Base-by-base conservation (phyloP, 2,329 filamentous ascomycete species). In the Endoconidiophora laricicola region DNA sequence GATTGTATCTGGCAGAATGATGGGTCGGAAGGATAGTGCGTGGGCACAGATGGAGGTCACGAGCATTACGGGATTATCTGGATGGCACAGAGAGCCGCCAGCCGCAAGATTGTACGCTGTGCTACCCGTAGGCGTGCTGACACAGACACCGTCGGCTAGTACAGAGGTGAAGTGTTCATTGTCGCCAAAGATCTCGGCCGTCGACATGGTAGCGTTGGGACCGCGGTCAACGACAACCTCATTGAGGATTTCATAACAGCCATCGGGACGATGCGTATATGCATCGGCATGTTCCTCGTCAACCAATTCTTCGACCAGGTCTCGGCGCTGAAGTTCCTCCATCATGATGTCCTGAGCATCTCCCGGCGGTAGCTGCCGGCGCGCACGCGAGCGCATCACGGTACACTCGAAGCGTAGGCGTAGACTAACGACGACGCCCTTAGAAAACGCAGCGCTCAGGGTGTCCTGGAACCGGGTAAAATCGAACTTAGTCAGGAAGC, bases 401-500 rank as follows among this genome's bases (percentile, higher is more conserved):
- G 87, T 95, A 24, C 83, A 88, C 65, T 96, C 91, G 58, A 98
- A 95, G 38, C 91, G 77, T 54, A 96, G 66, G 41, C 91, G 75
- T 54, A 98, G 66, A 58, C 85, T 93, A 16, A 96, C 85, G 0
- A 83, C 91, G 18, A 96, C 83, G 5, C 91, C 91, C 53, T 93
- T 81, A 39, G 69, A 71, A 57, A 95, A 91, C 0, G 84, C 80
- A 42, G 71, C 76, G 2, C 71, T 75, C 29, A 95, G 70, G 2
- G 77, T 93, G 12, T 72, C 65, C 54, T 76, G 69, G 57, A 85
- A 86, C 3, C 83, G 69, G 12, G 79, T 77, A 63, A 88, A 98
- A 63, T 96, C 88, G 61, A 96, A 96, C 61, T 95, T 95, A 23
- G 91, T 96, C 56, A 98, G 68, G 61, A 98, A 98, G 0, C 91